phyloP scores from a whole-genome alignment of 1,139 yeast species.

The Groenewaldozyma auringiensis region DNA sequence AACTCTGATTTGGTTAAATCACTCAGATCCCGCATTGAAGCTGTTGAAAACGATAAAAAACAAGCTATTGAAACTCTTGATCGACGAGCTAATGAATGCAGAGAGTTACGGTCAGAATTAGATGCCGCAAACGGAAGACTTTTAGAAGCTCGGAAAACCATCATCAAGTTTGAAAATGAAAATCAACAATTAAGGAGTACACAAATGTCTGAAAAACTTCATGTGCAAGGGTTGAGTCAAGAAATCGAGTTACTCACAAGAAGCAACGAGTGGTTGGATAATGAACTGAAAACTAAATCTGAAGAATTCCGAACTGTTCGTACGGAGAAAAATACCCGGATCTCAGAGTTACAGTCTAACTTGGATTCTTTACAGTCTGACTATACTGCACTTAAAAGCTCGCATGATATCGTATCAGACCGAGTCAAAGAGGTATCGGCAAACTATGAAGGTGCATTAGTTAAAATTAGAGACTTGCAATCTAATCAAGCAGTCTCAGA shows the following conservation, averaged over 20 bases:
- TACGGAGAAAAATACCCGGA: slow-evolving; percentile 28
- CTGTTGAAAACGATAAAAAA: slow-evolving; percentile 32
- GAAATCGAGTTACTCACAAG: slow-evolving; percentile 33
- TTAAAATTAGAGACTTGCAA: slow-evolving; percentile 41
- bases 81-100: slow-evolving; percentile 41
- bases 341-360: slow-evolving; percentile 30
- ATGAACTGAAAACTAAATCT: slow-evolving; percentile 31
- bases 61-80: slow-evolving; percentile 37
- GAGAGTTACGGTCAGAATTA: slow-evolving; percentile 46
- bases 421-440: slow-evolving; percentile 34
- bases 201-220: slow-evolving; percentile 24
- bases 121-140: slow-evolving; percentile 43
- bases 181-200: slow-evolving; percentile 31
- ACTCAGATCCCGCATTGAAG: slow-evolving; percentile 19
- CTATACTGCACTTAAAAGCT: slow-evolving; percentile 29
- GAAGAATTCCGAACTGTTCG: slow-evolving; percentile 35
- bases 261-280: slow-evolving; percentile 34
- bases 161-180: slow-evolving; percentile 36
- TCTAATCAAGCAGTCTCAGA: slow-evolving; percentile 42
- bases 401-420: slow-evolving; percentile 23
- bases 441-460: slow-evolving; percentile 34
- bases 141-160: slow-evolving; percentile 37
- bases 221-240: slow-evolving; percentile 27
- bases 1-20: slow-evolving; percentile 16
- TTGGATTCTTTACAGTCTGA: slow-evolving; percentile 32